Evolutionary conservation across 2,329 filamentous ascomycete species (phyloP), one percentile per base, ranked within the genome.

Genomic region (Penicillium psychrosexuale): DNA sequence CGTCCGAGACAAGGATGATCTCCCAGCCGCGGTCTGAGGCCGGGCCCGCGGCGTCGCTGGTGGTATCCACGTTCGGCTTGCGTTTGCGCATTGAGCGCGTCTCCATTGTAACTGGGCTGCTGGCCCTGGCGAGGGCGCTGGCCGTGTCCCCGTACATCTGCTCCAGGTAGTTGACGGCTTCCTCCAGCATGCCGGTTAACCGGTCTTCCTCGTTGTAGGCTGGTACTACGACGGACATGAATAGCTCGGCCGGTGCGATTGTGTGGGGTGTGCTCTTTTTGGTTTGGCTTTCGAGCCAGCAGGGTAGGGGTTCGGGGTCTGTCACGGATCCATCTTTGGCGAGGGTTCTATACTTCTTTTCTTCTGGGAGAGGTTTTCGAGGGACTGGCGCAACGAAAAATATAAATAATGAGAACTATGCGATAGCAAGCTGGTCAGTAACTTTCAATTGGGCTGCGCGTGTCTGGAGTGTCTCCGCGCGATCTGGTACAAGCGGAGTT

Each of bases 151-250:
- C 90, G 68, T 95, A 93, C 60, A 87, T 82, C 47, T 80, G 77
- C 71, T 96, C 89, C 9, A 99, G 82, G 70, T 92, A 96, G 47
- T 85, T 85, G 27, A 97, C 88, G 1, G 94, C 91, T 74, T 99
- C 94, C 68, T 95, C 87, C 12, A 99, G 80, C 76, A 96, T 96
- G 11, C 87, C 88, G 12, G 85, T 81, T 44, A 99, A 81, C 30
- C 94, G 86, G 55, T 89, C 82, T 70, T 93, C 88, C 69, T 99
- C 94, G 64, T 99, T 99, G 81, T 91, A 99, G 9, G 94, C 94
- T 0, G 94, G 94, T 40, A 99, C 87, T 0, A 99, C 91, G 8
- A 97, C 86, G 51, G 89, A 94, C 79, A 99, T 85, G 70, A 88
- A 89, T n/a, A 97, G 75, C 59, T 92, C 86, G 13, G 91, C 83